Conservation (phyloP, 495 filamentous ascomycete species). For the Hypoxylon trugodes region DNA sequence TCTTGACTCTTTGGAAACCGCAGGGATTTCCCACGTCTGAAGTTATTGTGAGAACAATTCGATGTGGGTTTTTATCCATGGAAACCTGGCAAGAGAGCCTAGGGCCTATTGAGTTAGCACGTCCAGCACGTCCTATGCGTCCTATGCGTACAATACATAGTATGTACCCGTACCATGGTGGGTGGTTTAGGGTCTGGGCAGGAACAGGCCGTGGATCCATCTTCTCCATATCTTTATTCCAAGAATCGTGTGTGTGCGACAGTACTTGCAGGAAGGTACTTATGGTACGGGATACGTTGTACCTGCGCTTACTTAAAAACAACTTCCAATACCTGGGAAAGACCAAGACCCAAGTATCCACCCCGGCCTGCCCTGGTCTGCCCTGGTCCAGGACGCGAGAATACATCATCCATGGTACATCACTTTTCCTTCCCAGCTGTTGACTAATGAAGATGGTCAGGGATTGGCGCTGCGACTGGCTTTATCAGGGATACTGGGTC, state of each 20-base stretch:
- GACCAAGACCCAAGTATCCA: constrained; percentile 26
- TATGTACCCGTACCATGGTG: no score
- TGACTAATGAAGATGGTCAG: constrained; percentile 38
- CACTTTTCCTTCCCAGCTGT: constrained; percentile 24
- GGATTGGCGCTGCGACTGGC: constrained; percentile 37
- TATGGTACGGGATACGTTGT: constrained; percentile 7
- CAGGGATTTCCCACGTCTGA: constrained; percentile 29
- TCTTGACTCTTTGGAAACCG: constrained; percentile 32
- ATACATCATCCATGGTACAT: constrained; percentile 39
- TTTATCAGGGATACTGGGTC: constrained; percentile 40
- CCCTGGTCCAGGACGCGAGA: constrained; percentile 26
- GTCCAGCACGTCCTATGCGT: constrained; percentile 1
- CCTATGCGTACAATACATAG: no score
- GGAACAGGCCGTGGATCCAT: constrained; percentile 18
- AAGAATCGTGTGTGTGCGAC: background rate
- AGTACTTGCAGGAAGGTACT: background rate
- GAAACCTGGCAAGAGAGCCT: constrained; percentile 17
- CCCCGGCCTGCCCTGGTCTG: no score
- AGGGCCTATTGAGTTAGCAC: no score
- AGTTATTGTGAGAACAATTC: constrained; percentile 9
- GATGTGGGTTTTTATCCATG: constrained; percentile 16
- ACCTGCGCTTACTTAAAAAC: constrained; percentile 16
- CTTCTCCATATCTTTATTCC: constrained; percentile 10
- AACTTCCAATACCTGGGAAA: constrained; percentile 15
- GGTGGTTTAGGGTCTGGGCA: constrained; percentile 2